Base-by-base conservation (phyloP, 345 rosid species). In the Clausena lansium region DNA sequence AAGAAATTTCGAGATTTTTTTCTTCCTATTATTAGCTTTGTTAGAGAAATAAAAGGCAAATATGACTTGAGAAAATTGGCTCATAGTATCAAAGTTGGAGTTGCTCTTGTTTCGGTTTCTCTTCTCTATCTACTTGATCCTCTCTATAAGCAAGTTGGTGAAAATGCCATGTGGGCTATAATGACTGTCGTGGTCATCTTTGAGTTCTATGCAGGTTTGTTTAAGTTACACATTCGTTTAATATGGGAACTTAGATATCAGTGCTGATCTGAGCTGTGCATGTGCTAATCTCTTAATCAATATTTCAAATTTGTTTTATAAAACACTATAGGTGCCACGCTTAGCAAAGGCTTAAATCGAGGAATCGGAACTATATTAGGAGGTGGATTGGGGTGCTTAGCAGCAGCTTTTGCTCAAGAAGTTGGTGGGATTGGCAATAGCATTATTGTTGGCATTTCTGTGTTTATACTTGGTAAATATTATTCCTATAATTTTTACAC, bases 151-250 rank as follows among this genome's bases (percentile, higher is more conserved):
- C 76, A 88, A 83, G 86, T 88, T n/a, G 93, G 92, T 54, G 92
- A 92, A 5, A 92, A 87, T 74, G 97, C 94, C 62, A 87, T 90
- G 89, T 90, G 97, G 94, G 97, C 94, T 35, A 85, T 89, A 59
- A 92, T 92, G 93, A 90, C 94, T 0, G 93, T 92, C 9, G 93
- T 92, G n/a, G 93, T 92, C 77, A 67, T 87, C 75, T 92, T 89
- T 67, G 94, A 92, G 85, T 90, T 86, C 85, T 85, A 66, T 38
- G 94, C 97, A 84, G 97, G 97, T 90, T 76, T 38, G 77, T 54
- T 38, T 24, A n/a, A 35, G 17, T 45, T 45, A 45, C 15, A 45
- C 50, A 45, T 45, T 45, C 50, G 15, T 45, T 45, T 45, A 3
- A 13, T 45, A 4, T 11, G 15, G 50, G 50, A 45, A 11, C 11